Base-by-base conservation (phyloP, 2,329 filamentous ascomycete species). In the Verticillium zaregamsianum region DNA sequence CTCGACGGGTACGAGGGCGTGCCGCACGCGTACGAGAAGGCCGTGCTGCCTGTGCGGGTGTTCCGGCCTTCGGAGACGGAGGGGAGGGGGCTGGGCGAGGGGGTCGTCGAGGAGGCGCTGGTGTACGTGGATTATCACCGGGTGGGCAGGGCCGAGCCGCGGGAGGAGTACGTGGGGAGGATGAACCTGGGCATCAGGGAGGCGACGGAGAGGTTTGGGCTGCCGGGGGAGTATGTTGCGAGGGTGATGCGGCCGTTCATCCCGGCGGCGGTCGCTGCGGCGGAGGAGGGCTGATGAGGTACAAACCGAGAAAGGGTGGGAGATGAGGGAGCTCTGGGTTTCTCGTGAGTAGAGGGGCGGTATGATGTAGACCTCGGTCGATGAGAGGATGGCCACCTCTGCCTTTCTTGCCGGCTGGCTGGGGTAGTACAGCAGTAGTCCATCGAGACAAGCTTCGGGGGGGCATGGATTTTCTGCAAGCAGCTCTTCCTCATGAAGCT, bases 141-240 rank as follows among this genome's bases (percentile, higher is more conserved):
- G 25, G 70, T 73, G 0, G 66, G 61, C 23, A 76, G 77, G 28
- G 75, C 73, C n/a, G 62, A 54, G 54, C 82, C 86, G 3, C 74
- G 74, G 67, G 67, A 77, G 2, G 88, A 90, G 75, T 90, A 90
- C 68, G 73, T 90, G 8, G 77, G 73, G 54, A 73, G 87, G 32
- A 89, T 91, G 84, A 88, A 90, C 70, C 73, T 72, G 65, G 88
- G 85, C 1, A 85, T 90, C 32, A 66, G 74, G 35, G 87, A 91
- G 74, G 87, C 85, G 31, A 64, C 84, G 17, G 68, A 68, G 63
- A 74, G 79, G 65, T 79, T 77, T 73, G 85, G 84, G 0, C 71
- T 90, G 69, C 84, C 86, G 35, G 64, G 71, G 67, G 68, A 62
- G 45, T 90, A 89, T 73, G 84, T 87, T 6, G 71, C 82, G 2